Evolutionary conservation across 1,284 basidiomycete species (phyloP).

Genomic region (Boletus sp.): DNA sequence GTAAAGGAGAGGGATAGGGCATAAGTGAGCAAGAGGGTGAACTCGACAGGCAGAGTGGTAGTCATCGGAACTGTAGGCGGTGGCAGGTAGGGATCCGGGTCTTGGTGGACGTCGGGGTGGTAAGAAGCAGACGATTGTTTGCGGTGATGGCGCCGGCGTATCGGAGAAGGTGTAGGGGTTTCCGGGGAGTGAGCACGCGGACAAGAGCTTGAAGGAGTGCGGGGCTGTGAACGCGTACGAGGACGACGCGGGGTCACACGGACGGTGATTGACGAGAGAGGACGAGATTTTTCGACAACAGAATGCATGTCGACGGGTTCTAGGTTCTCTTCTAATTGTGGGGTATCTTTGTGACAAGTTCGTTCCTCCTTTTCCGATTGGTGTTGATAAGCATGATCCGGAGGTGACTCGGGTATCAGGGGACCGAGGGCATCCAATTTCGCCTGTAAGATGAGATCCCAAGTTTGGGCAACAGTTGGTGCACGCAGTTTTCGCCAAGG

Average conservation of each 20-base stretch:
- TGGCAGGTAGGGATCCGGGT: slow-evolving; percentile 7
- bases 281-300: slow-evolving; percentile 18
- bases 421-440: slow-evolving; percentile 49
- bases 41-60: slow-evolving; percentile 82
- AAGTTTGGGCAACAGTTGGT: slow-evolving; percentile 74
- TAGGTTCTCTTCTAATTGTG: slow-evolving; percentile 6
- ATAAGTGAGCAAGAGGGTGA: slow-evolving; percentile 84
- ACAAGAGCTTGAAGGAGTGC: slow-evolving; percentile 16
- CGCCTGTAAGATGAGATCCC: slow-evolving; percentile 68
- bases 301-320: slow-evolving; percentile 15
- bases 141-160: slow-evolving; percentile 15
- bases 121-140: slow-evolving; percentile 21
- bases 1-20: slow-evolving; percentile 84
- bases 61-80: slow-evolving; percentile 53
- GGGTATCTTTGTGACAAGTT: slow-evolving; percentile 5
- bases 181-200: slow-evolving; percentile 12
- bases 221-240: slow-evolving; percentile 20
- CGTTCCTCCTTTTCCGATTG: slow-evolving; percentile 3
- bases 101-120: slow-evolving; percentile 15
- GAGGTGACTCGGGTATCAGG: slow-evolving; percentile 21
- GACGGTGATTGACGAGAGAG: slow-evolving; percentile 8
- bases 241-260: slow-evolving; percentile 14
- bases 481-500: slow-evolving; percentile 87
- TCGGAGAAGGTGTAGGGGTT: slow-evolving; percentile 15
- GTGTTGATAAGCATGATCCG: slow-evolving; percentile 17